A percentile compares a stretch with the other conserved stretches of the same genome.
Conservation (phyloP, 257 asterid species). For the Solanum corneliomulleri region DNA sequence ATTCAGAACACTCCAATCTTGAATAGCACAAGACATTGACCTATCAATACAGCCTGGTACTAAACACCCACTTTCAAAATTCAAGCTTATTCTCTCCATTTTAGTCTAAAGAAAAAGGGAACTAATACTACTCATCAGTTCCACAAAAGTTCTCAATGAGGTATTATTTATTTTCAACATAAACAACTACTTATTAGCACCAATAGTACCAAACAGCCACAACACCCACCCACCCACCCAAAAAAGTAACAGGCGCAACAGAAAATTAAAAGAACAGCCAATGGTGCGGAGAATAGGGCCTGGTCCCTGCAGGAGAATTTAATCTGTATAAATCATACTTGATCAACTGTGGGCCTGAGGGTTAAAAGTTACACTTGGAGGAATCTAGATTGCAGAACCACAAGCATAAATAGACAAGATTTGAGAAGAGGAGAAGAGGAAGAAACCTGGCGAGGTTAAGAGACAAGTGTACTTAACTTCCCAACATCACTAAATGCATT, state of each 20-base stretch:
- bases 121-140: not conserved
- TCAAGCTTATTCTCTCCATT: not conserved
- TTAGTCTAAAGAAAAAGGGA: not conserved
- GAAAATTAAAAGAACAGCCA: not conserved
- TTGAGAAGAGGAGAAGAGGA: not conserved
- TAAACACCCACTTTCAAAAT: not conserved
- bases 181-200: not conserved
- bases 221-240: not conserved
- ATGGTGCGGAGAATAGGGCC: not conserved
- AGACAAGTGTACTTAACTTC: constrained; percentile 53
- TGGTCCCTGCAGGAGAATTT: not conserved
- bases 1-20: not conserved
- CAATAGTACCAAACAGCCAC: not conserved
- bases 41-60: not conserved
- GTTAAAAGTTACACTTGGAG: not conserved
- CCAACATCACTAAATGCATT: constrained; percentile 45
- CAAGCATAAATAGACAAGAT: not conserved
- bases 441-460: constrained; percentile 93
- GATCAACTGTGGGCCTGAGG: not conserved
- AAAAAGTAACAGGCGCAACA: not conserved
- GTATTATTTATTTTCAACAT: not conserved
- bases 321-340: not conserved
- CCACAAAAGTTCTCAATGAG: not conserved
- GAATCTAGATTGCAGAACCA: not conserved
- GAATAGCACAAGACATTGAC: not conserved